Percentiles rank a stretch among this genome's conserved stretches.
These are phyloP conservation scores for Colletotrichum brevisporum DNA, from an alignment of 2,329 filamentous ascomycete species.

Conservation along the genomic window DNA sequence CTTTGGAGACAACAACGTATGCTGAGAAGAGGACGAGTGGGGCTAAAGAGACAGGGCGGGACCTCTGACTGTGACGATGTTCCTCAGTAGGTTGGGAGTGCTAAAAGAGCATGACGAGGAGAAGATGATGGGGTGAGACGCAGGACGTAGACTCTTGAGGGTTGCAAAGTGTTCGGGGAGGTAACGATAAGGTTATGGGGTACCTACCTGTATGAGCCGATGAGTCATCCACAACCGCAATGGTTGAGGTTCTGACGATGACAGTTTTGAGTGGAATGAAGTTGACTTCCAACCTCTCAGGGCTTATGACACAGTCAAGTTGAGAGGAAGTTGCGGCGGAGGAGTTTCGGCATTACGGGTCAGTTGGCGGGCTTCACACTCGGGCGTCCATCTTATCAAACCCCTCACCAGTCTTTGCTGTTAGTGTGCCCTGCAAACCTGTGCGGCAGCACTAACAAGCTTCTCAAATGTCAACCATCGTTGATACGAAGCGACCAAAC, in stretches of 20 bases:
- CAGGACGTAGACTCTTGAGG: background rate
- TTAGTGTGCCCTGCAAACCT: background rate
- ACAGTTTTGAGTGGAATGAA: background rate
- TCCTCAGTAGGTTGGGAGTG: background rate
- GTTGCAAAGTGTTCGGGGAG: background rate
- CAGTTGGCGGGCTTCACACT: conserved; percentile 9
- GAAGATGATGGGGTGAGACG: no score
- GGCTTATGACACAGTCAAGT: background rate
- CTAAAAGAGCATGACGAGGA: no score
- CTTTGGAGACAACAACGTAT: background rate
- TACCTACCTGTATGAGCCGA: conserved; percentile 5
- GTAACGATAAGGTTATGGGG: conserved; percentile 21
- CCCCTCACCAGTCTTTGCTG: conserved; percentile 24
- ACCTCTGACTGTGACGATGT: background rate
- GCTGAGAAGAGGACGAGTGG: background rate
- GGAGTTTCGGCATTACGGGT: conserved; percentile 25
- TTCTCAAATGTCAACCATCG: no score
- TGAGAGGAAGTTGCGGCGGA: conserved; percentile 18
- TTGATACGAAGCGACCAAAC: no score
- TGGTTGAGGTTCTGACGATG: background rate
- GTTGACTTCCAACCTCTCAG: background rate
- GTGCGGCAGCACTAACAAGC: conserved; percentile 2
- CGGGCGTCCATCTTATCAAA: background rate
- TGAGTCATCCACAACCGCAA: conserved; percentile 26
- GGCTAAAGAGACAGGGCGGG: background rate